phyloP scores from a whole-genome alignment of 1,284 basidiomycete species.

The Apiotrichum akiyoshidainum region DNA sequence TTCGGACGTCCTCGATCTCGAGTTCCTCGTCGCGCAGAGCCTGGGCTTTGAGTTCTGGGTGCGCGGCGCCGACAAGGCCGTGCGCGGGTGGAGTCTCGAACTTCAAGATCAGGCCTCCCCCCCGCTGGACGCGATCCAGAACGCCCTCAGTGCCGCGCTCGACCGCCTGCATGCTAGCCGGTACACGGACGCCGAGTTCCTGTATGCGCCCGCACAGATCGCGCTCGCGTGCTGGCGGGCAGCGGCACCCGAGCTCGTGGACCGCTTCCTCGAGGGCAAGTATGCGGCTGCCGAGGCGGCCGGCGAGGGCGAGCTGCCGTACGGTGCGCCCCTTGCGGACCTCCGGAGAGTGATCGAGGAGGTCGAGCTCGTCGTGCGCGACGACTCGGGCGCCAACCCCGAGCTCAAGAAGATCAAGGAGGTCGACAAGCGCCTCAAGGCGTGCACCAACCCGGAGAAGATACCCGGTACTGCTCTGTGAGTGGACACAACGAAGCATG shows the following conservation, averaged over 20 bases:
- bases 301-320: slow-evolving; percentile 21
- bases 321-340: slow-evolving; percentile 34
- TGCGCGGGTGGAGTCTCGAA: slow-evolving; percentile 89
- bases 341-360: slow-evolving; percentile 55
- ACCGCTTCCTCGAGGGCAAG: slow-evolving; percentile 61
- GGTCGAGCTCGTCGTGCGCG: slow-evolving; percentile 60
- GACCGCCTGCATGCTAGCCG: slow-evolving; percentile 65
- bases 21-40: slow-evolving; percentile 92
- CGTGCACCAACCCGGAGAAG: slow-evolving; percentile 92
- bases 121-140: slow-evolving; percentile 22
- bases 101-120: slow-evolving; percentile 59
- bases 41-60: slow-evolving; percentile 89
- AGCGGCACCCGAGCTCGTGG: slow-evolving; percentile 61
- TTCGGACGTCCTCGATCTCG: slow-evolving; percentile 81
- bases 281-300: slow-evolving; percentile 44
- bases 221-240: slow-evolving; percentile 77
- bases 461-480: slow-evolving; percentile 74
- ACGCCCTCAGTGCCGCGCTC: slow-evolving; percentile 29
- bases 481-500: slow-evolving; percentile 18
- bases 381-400: slow-evolving; percentile 56
- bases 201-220: slow-evolving; percentile 90
- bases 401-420: slow-evolving; percentile 78
- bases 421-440: slow-evolving; percentile 74
- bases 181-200: slow-evolving; percentile 85
- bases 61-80: slow-evolving; percentile 81